Conservation (phyloP, 257 asterid genomes). For the Nicotiana knightiana region DNA sequence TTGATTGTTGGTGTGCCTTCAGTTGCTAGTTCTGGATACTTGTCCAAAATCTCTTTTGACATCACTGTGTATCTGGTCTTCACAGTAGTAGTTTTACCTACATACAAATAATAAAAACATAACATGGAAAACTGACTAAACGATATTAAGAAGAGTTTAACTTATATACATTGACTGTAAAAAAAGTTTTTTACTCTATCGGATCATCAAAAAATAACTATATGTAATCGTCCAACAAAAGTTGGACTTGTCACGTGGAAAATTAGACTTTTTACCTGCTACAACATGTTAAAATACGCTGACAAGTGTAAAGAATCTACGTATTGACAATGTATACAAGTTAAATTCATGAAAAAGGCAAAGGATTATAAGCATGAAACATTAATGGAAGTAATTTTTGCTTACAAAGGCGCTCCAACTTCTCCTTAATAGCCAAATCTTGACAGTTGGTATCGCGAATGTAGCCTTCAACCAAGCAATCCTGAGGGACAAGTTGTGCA, state of each 20-base stretch:
- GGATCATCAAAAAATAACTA: neutral
- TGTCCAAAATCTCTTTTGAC: slow-evolving; percentile 66
- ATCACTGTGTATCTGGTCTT: slow-evolving; percentile 80
- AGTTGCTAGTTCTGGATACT: slow-evolving; percentile 73
- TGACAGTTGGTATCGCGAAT: slow-evolving; percentile 74
- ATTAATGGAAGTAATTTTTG: neutral
- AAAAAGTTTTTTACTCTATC: neutral
- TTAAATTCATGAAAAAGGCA: neutral
- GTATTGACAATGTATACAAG: neutral
- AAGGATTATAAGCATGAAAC: neutral
- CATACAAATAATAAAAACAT: neutral
- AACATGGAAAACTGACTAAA: neutral
- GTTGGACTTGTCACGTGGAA: neutral
- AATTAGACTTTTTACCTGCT: neutral
- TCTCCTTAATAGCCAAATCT: slow-evolving; percentile 67
- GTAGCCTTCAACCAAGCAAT: slow-evolving; percentile 76
- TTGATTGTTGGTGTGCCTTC: slow-evolving; percentile 84
- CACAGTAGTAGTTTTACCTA: slow-evolving; percentile 92
- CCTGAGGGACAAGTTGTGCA: slow-evolving; percentile 76
- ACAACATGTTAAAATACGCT: neutral
- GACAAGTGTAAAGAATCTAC: neutral
- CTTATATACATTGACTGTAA: neutral
- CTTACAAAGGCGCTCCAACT: slow-evolving; percentile 75
- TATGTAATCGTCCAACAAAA: neutral
- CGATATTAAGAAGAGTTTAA: neutral